Conservation (phyloP, 2,329 filamentous ascomycete species). For the Erysiphe pulchra region DNA sequence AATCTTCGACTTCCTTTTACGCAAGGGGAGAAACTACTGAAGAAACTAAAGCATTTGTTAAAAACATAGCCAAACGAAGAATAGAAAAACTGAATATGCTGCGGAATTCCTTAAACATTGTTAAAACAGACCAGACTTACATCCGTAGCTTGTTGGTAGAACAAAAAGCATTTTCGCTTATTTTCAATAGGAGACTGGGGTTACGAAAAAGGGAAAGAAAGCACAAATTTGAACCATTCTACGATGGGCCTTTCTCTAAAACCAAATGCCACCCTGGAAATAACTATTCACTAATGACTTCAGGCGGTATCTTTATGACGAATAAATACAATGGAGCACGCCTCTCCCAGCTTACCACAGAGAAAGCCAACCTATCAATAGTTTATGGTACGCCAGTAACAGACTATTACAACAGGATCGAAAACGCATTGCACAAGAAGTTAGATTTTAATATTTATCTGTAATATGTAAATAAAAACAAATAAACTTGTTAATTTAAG, state of each 20-base stretch:
- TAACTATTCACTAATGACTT: background rate
- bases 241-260: background rate
- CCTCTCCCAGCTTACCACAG: no score
- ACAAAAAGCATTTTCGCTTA: background rate
- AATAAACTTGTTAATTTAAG: background rate
- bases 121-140: background rate
- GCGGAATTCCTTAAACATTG: background rate
- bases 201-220: background rate
- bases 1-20: background rate
- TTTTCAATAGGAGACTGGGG: background rate
- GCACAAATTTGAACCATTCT: no score
- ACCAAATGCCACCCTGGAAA: background rate
- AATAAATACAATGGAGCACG: background rate
- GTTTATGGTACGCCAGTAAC: no score
- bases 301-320: background rate
- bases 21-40: background rate
- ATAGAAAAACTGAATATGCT: background rate
- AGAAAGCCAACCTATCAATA: no score
- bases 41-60: background rate
- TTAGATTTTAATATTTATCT: background rate
- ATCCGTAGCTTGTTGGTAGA: background rate
- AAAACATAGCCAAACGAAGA: background rate
- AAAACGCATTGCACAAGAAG: background rate
- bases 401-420: background rate
- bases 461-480: background rate